Evolutionary conservation across 2,329 filamentous ascomycete genomes (phyloP).

Genomic region (Venturia pyrina): DNA sequence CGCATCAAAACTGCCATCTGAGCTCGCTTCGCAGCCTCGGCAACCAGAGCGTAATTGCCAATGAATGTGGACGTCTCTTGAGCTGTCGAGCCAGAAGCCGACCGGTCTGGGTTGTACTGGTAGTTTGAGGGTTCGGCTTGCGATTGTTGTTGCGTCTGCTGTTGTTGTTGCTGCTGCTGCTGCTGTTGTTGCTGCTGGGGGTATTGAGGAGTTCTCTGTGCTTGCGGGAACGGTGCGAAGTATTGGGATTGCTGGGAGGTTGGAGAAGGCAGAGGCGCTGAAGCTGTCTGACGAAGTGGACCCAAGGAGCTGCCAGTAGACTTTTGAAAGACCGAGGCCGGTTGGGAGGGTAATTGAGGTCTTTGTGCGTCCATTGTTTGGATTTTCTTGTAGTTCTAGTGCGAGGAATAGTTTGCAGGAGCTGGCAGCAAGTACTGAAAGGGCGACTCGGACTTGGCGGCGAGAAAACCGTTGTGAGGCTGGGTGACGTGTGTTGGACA

Average conservation of each 20-base stretch:
- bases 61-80: constrained; percentile 53
- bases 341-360: constrained; percentile 12
- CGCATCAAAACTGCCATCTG: constrained; percentile 83
- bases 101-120: constrained; percentile 22
- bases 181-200: constrained; percentile 24
- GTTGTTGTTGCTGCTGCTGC: constrained; percentile 21
- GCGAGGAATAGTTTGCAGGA: neutral
- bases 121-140: constrained; percentile 18
- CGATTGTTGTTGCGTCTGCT: constrained; percentile 19
- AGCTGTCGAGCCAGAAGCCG: constrained; percentile 24
- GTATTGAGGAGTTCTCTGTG: constrained; percentile 19
- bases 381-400: too few species aligned
- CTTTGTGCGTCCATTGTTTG: neutral
- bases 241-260: constrained; percentile 11
- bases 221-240: constrained; percentile 12
- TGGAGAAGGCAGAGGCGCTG: constrained; percentile 15
- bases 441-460: neutral
- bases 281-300: constrained; percentile 19
- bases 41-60: constrained; percentile 73
- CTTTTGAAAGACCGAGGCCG: constrained; percentile 27
- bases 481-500: neutral
- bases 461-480: neutral
- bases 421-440: neutral
- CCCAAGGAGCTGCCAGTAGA: constrained; percentile 19
- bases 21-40: constrained; percentile 85